Conservation (phyloP, 2,329 filamentous ascomycete species). For the Catunica adiposa region DNA sequence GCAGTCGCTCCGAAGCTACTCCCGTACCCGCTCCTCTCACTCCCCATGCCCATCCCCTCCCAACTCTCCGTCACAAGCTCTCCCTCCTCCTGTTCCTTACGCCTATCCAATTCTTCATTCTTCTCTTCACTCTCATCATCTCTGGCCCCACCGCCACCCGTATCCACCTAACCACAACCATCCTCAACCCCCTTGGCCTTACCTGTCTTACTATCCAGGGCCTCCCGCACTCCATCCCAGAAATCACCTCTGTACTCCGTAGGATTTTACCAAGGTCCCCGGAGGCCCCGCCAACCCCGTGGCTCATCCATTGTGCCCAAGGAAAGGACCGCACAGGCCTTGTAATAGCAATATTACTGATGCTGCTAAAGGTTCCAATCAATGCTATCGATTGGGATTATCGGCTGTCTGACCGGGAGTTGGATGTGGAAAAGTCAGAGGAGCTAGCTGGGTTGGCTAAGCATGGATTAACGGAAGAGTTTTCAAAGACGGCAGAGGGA, state of each 20-base stretch:
- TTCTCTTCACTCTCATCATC: background rate
- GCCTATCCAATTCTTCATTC: constrained; percentile 8
- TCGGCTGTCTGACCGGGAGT: constrained; percentile 40
- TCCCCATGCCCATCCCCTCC: background rate
- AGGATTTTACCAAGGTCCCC: constrained; percentile 12
- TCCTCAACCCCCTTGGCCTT: constrained; percentile 58
- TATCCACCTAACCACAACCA: constrained; percentile 48
- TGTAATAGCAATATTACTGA: constrained; percentile 48
- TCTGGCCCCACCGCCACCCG: constrained; percentile 57
- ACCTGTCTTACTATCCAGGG: constrained; percentile 53
- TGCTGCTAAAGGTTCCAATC: constrained; percentile 41
- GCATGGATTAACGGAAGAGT: constrained; percentile 59
- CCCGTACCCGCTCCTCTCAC: background rate
- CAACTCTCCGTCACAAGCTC: constrained; percentile 6
- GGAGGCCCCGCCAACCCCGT: constrained; percentile 33
- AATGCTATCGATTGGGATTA: constrained; percentile 58
- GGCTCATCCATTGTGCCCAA: constrained; percentile 70
- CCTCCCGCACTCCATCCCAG: constrained; percentile 47
- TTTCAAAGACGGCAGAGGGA: constrained; percentile 46
- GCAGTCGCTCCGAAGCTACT: background rate
- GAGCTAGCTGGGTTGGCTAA: constrained; percentile 50
- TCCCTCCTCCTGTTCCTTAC: constrained; percentile 12
- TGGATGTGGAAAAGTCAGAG: constrained; percentile 44
- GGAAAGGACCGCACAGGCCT: constrained; percentile 70
- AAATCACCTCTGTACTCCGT: constrained; percentile 33